These are phyloP conservation scores for Xylaria bambusicola DNA, from an alignment of 495 filamentous ascomycete species.

Conservation along the genomic window DNA sequence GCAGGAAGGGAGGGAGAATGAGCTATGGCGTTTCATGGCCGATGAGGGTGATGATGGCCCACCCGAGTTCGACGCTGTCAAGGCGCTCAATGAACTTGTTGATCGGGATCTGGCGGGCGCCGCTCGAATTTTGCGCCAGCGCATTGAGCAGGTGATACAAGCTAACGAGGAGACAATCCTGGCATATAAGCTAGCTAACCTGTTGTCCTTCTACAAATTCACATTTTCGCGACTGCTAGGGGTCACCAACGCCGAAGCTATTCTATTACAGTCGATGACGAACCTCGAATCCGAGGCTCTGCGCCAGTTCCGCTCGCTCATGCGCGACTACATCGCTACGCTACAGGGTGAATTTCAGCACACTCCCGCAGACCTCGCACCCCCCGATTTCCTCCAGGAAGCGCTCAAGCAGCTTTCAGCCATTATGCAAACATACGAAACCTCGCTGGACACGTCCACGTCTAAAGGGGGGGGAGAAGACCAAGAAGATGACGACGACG, in stretches of 20 bases:
- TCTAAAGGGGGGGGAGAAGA: not conserved
- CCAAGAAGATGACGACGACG: slow-evolving; percentile 54
- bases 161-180: slow-evolving; percentile 87
- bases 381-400: slow-evolving; percentile 83
- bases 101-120: slow-evolving; percentile 82
- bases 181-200: slow-evolving; percentile 85
- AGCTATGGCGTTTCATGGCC: slow-evolving; percentile 72
- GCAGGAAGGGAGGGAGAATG: slow-evolving; percentile 79
- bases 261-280: slow-evolving; percentile 66
- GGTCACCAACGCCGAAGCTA: slow-evolving; percentile 49
- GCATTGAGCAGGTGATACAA: slow-evolving; percentile 88
- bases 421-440: slow-evolving; percentile 81
- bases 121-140: slow-evolving; percentile 72
- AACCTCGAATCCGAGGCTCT: slow-evolving; percentile 75
- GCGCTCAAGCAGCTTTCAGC: slow-evolving; percentile 72
- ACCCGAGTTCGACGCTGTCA: slow-evolving; percentile 73
- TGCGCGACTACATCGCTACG: slow-evolving; percentile 73
- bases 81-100: slow-evolving; percentile 83
- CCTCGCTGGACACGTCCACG: slow-evolving; percentile 61
- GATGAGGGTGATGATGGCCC: slow-evolving; percentile 52
- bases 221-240: slow-evolving; percentile 83
- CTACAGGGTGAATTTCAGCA: slow-evolving; percentile 69
- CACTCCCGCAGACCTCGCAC: slow-evolving; percentile 68
- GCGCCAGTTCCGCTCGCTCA: slow-evolving; percentile 75
- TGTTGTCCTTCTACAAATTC: slow-evolving; percentile 83